Percentiles rank a stretch among this genome's conserved stretches.
Evolutionary conservation across 2,329 filamentous ascomycete species (phyloP).

Genomic region (Aspergillus intermedius): DNA sequence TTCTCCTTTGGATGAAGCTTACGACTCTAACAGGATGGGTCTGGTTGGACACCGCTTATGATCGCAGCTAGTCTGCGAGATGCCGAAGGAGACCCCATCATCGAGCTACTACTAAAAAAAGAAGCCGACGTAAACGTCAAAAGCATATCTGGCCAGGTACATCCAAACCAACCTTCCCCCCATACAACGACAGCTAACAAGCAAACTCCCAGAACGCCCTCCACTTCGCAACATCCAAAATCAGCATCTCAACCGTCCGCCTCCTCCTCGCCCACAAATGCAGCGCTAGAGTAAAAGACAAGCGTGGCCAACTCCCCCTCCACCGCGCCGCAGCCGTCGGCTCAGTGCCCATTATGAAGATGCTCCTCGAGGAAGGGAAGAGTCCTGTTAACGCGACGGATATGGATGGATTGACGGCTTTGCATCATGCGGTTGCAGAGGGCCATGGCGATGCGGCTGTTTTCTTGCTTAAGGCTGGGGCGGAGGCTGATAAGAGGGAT

Average conservation of each 20-base stretch:
- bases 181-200: constrained; percentile 1
- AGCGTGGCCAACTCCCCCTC: constrained; percentile 78
- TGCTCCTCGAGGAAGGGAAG: constrained; percentile 65
- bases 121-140: constrained; percentile 42
- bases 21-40: constrained; percentile 34
- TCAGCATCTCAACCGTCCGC: constrained; percentile 72
- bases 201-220: constrained; percentile 61
- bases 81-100: constrained; percentile 38
- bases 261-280: constrained; percentile 71
- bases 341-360: constrained; percentile 75
- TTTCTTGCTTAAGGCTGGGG: constrained; percentile 73
- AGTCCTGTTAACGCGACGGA: constrained; percentile 83
- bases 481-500: constrained; percentile 73
- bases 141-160: constrained; percentile 38
- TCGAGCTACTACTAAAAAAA: constrained; percentile 41
- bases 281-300: constrained; percentile 73
- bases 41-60: constrained; percentile 47
- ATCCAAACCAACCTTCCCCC: background rate
- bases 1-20: background rate
- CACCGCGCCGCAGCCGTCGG: constrained; percentile 89
- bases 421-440: constrained; percentile 66
- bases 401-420: constrained; percentile 71
- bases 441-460: constrained; percentile 75
- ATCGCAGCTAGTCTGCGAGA: constrained; percentile 44
- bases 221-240: constrained; percentile 87